Conservation (phyloP, 148 eudicot genomes). For the Cornus florida region DNA sequence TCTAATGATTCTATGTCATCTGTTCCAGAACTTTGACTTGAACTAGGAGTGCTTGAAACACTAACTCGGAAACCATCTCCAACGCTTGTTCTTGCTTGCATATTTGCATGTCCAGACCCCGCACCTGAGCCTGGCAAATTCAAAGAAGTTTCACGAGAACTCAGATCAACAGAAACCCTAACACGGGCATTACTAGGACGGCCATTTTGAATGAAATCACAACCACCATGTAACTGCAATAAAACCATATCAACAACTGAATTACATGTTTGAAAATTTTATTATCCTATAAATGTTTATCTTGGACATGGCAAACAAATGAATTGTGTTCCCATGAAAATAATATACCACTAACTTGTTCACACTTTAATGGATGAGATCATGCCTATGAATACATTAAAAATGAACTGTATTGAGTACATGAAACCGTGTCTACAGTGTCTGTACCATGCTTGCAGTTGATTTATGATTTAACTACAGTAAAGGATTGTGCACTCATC, state of each 20-base stretch:
- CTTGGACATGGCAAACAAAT: neutral
- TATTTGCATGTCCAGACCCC: conserved; percentile 56
- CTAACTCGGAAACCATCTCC: conserved; percentile 71
- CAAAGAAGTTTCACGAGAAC: conserved; percentile 18
- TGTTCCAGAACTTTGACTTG: conserved; percentile 68
- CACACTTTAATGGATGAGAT: neutral
- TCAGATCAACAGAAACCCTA: conserved; percentile 48
- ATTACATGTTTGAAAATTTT: neutral
- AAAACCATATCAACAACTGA: neutral
- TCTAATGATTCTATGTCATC: conserved; percentile 86
- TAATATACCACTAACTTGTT: conserved; percentile 3
- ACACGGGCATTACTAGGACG: conserved; percentile 47
- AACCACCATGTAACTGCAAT: conserved; percentile 46
- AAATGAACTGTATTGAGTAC: no score
- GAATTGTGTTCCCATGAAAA: no score
- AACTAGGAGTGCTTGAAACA: conserved; percentile 82
- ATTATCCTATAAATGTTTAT: neutral
- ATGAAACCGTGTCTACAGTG: neutral
- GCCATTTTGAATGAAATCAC: conserved; percentile 33
- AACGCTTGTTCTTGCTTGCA: conserved; percentile 60
- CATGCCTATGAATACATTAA: no score
- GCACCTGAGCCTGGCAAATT: conserved; percentile 45
- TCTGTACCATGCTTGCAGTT: neutral
- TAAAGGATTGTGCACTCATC: neutral
- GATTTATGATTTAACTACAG: no score